Evolutionary conservation across 2,329 filamentous ascomycete species (phyloP).

Genomic region (Pseudogymnoascus sp.): DNA sequence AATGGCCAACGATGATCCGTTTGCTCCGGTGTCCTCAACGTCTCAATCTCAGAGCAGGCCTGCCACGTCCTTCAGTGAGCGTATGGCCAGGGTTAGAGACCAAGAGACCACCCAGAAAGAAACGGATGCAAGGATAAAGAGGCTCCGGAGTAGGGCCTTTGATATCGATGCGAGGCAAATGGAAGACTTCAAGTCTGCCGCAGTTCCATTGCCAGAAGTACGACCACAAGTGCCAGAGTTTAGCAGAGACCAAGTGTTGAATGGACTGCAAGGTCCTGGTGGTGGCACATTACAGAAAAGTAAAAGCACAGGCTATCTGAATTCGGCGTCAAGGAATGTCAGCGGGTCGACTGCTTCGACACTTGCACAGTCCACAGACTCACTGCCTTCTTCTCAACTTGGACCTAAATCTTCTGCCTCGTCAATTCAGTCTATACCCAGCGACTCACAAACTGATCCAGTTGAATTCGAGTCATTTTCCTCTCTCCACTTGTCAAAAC

Average conservation of each 20-base stretch:
- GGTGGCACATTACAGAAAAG: constrained; percentile 35
- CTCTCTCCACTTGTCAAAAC: constrained; percentile 70
- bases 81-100: constrained; percentile 63
- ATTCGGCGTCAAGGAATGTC: constrained; percentile 17
- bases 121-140: constrained; percentile 44
- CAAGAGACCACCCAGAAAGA: constrained; percentile 47
- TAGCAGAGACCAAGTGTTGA: constrained; percentile 55
- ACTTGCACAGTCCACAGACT: constrained; percentile 5
- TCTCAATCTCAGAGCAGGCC: constrained; percentile 33
- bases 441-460: constrained; percentile 38
- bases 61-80: constrained; percentile 66
- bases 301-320: constrained; percentile 26
- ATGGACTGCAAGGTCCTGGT: constrained; percentile 21
- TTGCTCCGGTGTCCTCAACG: constrained; percentile 16
- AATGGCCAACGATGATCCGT: constrained; percentile 17
- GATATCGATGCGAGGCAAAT: constrained; percentile 50
- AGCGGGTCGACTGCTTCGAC: constrained; percentile 11
- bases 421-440: constrained; percentile 10
- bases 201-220: constrained; percentile 45
- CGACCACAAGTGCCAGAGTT: constrained; percentile 45
- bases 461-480: constrained; percentile 82
- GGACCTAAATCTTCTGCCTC: constrained; percentile 11
- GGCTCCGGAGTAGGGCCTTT: constrained; percentile 49
- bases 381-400: constrained; percentile 12
- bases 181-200: constrained; percentile 51